Evolutionary conservation across 257 asterid species (phyloP).

Genomic region (Rhazya stricta): DNA sequence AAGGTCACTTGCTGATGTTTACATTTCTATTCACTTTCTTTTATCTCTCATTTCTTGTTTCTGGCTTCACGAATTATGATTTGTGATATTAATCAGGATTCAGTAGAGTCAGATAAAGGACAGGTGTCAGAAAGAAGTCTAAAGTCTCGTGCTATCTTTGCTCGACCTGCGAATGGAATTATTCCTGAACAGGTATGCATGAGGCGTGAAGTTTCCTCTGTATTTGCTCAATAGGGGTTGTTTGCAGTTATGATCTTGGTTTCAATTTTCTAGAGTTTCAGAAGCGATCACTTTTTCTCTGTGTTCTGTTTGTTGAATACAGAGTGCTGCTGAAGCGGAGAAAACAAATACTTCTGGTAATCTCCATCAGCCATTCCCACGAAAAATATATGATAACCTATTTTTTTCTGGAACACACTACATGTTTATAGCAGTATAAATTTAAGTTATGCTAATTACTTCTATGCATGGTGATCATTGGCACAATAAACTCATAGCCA

Average conservation of each 20-base stretch:
- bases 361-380: neutral
- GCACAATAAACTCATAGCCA: too few relatives aligned
- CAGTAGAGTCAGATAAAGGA: conserved; percentile 55
- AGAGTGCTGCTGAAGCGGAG: conserved; percentile 65
- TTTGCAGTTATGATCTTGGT: neutral
- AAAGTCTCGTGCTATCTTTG: conserved; percentile 58
- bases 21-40: neutral
- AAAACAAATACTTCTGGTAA: conserved; percentile 59
- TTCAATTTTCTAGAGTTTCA: neutral
- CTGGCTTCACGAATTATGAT: neutral
- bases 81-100: conserved; percentile 44
- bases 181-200: conserved; percentile 69
- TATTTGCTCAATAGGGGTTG: neutral
- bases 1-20: conserved; percentile 39
- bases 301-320: conserved; percentile 24
- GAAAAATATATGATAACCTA: neutral
- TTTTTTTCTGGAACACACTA: neutral
- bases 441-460: neutral
- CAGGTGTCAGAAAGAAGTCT: conserved; percentile 52
- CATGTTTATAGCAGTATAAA: neutral
- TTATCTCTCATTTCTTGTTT: neutral
- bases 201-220: neutral
- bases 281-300: conserved; percentile 6
- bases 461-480: neutral
- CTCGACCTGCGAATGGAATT: conserved; percentile 73